Percentiles rank a stretch among this genome's conserved stretches.
These are phyloP conservation scores for Claviceps spartinae DNA, from an alignment of 2,329 filamentous ascomycete genomes.

Conservation along the genomic window DNA sequence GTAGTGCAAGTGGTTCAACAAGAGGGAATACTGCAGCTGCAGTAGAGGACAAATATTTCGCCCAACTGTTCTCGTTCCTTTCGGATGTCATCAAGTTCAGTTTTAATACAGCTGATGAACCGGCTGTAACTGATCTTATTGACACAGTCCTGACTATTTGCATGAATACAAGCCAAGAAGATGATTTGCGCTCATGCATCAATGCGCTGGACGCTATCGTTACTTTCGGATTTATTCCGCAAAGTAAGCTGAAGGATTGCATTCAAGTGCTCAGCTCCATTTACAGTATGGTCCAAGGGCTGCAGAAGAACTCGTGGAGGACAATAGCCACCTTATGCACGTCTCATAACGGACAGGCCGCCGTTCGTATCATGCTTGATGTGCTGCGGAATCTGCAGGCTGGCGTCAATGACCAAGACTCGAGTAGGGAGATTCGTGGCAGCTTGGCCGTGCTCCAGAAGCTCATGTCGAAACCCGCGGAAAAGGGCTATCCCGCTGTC, in stretches of 20 bases:
- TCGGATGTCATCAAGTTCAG: constrained; percentile 64
- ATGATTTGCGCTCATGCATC: constrained; percentile 55
- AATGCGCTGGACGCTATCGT: constrained; percentile 56
- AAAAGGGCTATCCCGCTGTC: constrained; percentile 46
- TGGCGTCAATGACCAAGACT: constrained; percentile 35
- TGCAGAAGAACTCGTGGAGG: constrained; percentile 54
- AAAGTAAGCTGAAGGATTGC: constrained; percentile 46
- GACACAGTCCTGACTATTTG: constrained; percentile 52
- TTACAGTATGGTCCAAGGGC: constrained; percentile 47
- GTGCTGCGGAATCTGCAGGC: constrained; percentile 38
- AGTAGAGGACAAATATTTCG: constrained; percentile 48
- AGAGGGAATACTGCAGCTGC: constrained; percentile 24
- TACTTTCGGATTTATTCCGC: constrained; percentile 57
- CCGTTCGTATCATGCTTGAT: constrained; percentile 51
- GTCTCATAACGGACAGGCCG: constrained; percentile 60
- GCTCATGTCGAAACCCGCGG: constrained; percentile 43
- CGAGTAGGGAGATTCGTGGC: constrained; percentile 44
- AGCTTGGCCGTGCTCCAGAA: constrained; percentile 50
- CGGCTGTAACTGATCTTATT: constrained; percentile 47
- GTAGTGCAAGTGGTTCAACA: constrained; percentile 22
- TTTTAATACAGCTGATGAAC: constrained; percentile 52
- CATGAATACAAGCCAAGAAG: constrained; percentile 48
- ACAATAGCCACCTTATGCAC: constrained; percentile 56
- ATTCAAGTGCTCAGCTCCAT: constrained; percentile 61
- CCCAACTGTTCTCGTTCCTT: constrained; percentile 50